Base-by-base conservation (phyloP, 805 yeast species). In the Starmerella scarabaei region DNA sequence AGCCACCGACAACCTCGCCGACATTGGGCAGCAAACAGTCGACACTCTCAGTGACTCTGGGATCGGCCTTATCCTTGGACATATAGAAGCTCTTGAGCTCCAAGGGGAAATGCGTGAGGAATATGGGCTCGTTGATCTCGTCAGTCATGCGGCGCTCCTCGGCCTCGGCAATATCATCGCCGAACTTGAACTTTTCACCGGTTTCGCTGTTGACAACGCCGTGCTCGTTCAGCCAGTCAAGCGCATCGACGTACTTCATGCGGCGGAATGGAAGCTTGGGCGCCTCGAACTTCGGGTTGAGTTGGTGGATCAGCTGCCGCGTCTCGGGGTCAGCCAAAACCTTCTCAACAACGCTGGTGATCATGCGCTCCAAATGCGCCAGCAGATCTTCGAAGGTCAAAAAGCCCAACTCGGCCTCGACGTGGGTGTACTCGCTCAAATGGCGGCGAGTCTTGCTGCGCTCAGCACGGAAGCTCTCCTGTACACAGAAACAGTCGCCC, bases 121-220 rank as follows among this genome's bases (percentile, higher is more conserved):
- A 71, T 53, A 91, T 86, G 50, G 99, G 99, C 49, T 72, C 80
- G 58, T 86, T 86, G 61, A 91, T 80, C 44, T 81, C 73, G 61
- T 91, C 99, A 26, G 94, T 84, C 99, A 91, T 91, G 64, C 79
- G 82, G 62, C 99, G 81, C 72, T 91, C 99, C 44, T 96, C 98
- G 41, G 98, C 98, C 68, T 91, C 99, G 45, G 97, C 96, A 50
- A 91, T 91, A 62, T 91, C 99, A 59, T 91, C 99, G 62, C 99
- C 99, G 53, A 91, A 91, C 65, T 80, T 74, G 77, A 88, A 91
- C 52, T 69, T 66, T 60, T 84, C 80, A 48, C 91, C 96, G 11
- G 88, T 95, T 68, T 91, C 98, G 35, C 44, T 21, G 73, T 88
- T 91, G 56, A 77, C 77, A 55, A 93, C 75, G 40, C 80, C 88